Conservation (phyloP, 73 alveolate species). For the Symbiodinium pilosum region DNA sequence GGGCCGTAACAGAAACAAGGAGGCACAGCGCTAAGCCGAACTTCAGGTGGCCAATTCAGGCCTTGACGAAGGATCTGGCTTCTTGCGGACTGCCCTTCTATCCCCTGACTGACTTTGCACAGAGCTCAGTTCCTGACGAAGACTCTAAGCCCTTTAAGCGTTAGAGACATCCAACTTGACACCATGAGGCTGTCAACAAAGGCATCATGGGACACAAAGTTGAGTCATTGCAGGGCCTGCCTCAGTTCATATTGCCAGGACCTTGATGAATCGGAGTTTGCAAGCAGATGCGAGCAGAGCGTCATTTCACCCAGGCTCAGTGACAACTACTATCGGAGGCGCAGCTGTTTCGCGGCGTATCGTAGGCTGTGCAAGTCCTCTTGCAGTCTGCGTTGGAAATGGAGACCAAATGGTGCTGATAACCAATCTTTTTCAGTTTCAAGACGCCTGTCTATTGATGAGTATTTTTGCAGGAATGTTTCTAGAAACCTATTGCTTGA, state of each 20-base stretch:
- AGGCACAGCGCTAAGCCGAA: too few relatives aligned
- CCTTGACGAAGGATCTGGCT: background rate
- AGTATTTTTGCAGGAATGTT: too few relatives aligned
- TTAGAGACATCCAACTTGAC: too few relatives aligned
- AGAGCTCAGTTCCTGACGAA: background rate
- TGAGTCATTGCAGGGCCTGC: background rate
- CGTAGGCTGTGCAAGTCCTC: too few relatives aligned
- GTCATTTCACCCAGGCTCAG: background rate
- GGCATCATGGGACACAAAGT: background rate
- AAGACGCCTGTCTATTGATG: too few relatives aligned
- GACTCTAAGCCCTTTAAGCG: too few relatives aligned
- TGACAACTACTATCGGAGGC: constrained; percentile 21
- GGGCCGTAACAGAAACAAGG: too few relatives aligned
- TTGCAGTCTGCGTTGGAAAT: too few relatives aligned
- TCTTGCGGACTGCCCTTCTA: background rate
- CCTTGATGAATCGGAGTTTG: background rate
- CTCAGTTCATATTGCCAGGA: background rate
- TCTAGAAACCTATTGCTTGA: too few relatives aligned
- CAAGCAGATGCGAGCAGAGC: too few relatives aligned
- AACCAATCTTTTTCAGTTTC: too few relatives aligned
- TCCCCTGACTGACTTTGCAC: background rate
- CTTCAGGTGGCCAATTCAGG: background rate
- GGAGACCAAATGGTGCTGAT: too few relatives aligned
- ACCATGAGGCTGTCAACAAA: background rate
- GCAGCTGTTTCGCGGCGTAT: background rate